Conservation (phyloP, 2,329 filamentous ascomycete species). For the Calonectria hawksworthii region DNA sequence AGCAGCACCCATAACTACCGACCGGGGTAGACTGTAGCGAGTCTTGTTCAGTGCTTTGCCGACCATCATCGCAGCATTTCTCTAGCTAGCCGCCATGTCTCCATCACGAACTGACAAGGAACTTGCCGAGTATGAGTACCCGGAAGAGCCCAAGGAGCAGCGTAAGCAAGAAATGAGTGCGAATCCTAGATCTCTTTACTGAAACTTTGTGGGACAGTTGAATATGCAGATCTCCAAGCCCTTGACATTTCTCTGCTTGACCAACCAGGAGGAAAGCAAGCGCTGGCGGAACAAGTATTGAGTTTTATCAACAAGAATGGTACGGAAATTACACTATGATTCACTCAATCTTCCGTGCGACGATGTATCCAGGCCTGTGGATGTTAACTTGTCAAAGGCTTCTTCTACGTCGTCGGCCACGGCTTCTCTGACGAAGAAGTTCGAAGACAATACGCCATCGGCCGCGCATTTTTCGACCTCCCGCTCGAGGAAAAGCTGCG, state of each 20-base stretch:
- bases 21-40: not conserved
- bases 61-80: not conserved
- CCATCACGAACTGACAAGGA: not conserved
- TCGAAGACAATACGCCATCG: slow-evolving; percentile 70
- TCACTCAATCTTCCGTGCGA: not conserved
- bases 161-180: not conserved
- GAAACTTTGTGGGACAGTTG: not conserved
- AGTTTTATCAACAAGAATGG: slow-evolving; percentile 21
- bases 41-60: not conserved
- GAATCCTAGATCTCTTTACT: not conserved
- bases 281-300: slow-evolving; percentile 11
- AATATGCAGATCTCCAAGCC: slow-evolving; percentile 19
- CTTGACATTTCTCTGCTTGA: slow-evolving; percentile 22
- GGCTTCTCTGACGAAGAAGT: slow-evolving; percentile 70
- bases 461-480: slow-evolving; percentile 64
- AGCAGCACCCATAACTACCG: not conserved
- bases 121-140: slow-evolving; percentile 16
- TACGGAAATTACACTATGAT: not conserved
- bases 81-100: not conserved
- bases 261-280: slow-evolving; percentile 17
- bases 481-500: slow-evolving; percentile 72
- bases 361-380: not conserved
- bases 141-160: slow-evolving; percentile 4
- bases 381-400: slow-evolving; percentile 35
- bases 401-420: slow-evolving; percentile 74